Conservation (phyloP, 352 stramenopile genomes). For the Pythium folliculosum region DNA sequence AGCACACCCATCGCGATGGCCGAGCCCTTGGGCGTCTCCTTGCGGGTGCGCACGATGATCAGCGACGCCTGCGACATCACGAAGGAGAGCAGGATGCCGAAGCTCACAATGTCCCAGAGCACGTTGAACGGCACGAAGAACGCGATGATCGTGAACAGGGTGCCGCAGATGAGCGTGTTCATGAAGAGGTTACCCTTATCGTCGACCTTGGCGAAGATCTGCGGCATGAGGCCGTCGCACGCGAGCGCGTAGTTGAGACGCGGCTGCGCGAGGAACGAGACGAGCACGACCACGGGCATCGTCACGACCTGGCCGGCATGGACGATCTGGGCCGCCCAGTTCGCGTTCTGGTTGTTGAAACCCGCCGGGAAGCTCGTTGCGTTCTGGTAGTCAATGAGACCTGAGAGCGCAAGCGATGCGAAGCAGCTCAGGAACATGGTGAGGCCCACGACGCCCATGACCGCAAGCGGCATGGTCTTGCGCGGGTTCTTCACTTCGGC, state of each 20-base stretch:
- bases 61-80: conserved; percentile 82
- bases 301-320: conserved; percentile 70
- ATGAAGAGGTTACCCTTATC: conserved; percentile 79
- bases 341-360: conserved; percentile 39
- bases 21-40: conserved; percentile 45
- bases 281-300: conserved; percentile 94
- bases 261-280: conserved; percentile 92
- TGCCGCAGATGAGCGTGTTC: conserved; percentile 70
- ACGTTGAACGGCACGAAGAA: conserved; percentile 76
- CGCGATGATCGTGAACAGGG: conserved; percentile 66
- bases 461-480: conserved; percentile 77
- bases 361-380: conserved; percentile 40
- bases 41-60: conserved; percentile 69
- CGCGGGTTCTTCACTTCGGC: conserved; percentile 78
- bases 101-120: conserved; percentile 89
- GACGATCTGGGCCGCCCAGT: conserved; percentile 56
- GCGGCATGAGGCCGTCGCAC: conserved; percentile 91
- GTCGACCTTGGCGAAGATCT: conserved; percentile 88
- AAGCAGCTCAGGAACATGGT: conserved; percentile 78
- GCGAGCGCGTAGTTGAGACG: conserved; percentile 92
- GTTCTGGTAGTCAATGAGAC: conserved; percentile 49
- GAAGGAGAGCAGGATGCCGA: conserved; percentile 88
- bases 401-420: conserved; percentile 83
- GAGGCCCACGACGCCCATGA: conserved; percentile 78
- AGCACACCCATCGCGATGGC: conserved; percentile 14